These are phyloP conservation scores for Coemansia sp. DNA, from an alignment of 192 early-diverging fungal genomes.

Conservation along the genomic window DNA sequence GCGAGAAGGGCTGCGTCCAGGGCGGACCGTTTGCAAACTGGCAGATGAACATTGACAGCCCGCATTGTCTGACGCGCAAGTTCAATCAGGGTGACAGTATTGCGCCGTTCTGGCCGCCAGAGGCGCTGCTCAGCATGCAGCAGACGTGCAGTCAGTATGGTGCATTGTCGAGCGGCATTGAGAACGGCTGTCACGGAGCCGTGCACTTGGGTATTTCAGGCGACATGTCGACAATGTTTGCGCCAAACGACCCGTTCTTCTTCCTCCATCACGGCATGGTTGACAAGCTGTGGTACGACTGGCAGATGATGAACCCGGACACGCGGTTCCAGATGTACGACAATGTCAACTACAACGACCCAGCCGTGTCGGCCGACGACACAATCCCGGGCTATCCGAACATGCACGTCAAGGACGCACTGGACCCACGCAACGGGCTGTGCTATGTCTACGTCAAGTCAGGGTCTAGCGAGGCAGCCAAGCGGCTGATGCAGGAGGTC, in stretches of 20 bases:
- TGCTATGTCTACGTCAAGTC: slow-evolving; percentile 53
- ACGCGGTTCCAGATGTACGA: slow-evolving; percentile 50
- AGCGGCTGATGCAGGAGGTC: slow-evolving; percentile 49
- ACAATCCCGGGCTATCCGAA: slow-evolving; percentile 45
- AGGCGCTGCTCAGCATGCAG: slow-evolving; percentile 51
- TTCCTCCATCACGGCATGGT: slow-evolving; percentile 66
- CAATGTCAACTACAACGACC: slow-evolving; percentile 40
- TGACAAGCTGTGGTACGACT: slow-evolving; percentile 61
- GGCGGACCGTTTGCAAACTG: slow-evolving; percentile 49
- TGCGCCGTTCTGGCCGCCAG: slow-evolving; percentile 51
- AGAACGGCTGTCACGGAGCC: slow-evolving; percentile 53
- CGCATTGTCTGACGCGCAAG: slow-evolving; percentile 49
- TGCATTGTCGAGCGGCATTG: slow-evolving; percentile 51
- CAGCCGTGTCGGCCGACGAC: slow-evolving; percentile 29
- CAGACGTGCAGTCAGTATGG: slow-evolving; percentile 43
- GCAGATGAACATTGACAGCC: slow-evolving; percentile 34
- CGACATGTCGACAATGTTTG: slow-evolving; percentile 59
- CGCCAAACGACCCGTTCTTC: slow-evolving; percentile 64
- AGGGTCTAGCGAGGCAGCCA: slow-evolving; percentile 46
- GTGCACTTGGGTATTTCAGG: slow-evolving; percentile 55
- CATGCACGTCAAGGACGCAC: slow-evolving; percentile 33
- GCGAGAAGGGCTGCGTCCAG: slow-evolving; percentile 36
- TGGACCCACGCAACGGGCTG: slow-evolving; percentile 38
- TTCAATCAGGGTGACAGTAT: slow-evolving; percentile 54
- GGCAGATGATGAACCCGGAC: slow-evolving; percentile 55